phyloP scores from a whole-genome alignment of 768 basidiomycete species.

The Lentinula boryana region DNA sequence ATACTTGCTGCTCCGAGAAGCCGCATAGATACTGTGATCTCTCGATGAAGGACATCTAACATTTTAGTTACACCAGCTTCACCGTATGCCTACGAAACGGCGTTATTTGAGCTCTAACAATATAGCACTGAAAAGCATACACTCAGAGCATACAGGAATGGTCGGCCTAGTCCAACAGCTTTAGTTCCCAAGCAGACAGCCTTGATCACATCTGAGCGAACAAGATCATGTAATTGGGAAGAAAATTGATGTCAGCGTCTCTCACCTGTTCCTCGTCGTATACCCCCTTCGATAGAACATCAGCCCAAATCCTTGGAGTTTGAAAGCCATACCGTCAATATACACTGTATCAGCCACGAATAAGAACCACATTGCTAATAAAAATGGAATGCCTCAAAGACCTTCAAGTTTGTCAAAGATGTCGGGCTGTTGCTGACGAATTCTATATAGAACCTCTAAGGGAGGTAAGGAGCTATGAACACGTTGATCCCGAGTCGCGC shows the following conservation, averaged over 20 bases:
- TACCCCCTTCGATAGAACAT: constrained; percentile 33
- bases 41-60: constrained; percentile 63
- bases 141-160: constrained; percentile 84
- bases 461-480: constrained; percentile 62
- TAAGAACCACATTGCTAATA: neutral
- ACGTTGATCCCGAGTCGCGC: neutral
- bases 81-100: constrained; percentile 60
- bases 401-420: constrained; percentile 71
- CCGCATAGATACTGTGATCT: constrained; percentile 74
- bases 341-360: constrained; percentile 46
- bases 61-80: constrained; percentile 62
- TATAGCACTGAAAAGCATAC: constrained; percentile 30
- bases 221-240: neutral
- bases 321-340: constrained; percentile 56
- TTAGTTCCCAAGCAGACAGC: constrained; percentile 85
- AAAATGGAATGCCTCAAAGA: constrained; percentile 8
- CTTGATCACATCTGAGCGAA: constrained; percentile 67
- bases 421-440: constrained; percentile 70
- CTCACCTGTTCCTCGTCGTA: constrained; percentile 71
- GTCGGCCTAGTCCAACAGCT: constrained; percentile 80
- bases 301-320: too few species aligned
- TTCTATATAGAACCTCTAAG: constrained; percentile 68
- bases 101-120: neutral
- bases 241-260: neutral
- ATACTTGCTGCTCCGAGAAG: constrained; percentile 65